These are phyloP conservation scores for Xylariales sp. DNA, from an alignment of 2,329 filamentous ascomycete species.

Conservation along the genomic window DNA sequence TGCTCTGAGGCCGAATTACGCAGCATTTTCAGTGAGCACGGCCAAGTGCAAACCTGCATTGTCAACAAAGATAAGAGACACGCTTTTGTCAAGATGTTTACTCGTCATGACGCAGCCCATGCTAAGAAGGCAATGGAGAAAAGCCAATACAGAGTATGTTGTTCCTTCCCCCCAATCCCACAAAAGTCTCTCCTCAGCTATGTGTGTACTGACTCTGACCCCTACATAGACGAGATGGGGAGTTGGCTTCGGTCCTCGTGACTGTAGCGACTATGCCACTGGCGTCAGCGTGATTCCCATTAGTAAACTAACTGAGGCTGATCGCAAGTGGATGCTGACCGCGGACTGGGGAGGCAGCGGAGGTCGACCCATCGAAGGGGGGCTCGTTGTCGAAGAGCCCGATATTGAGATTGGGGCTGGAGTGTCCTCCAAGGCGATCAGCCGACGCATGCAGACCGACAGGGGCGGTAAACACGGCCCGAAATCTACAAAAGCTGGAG, in stretches of 20 bases:
- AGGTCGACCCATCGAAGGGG: constrained; percentile 71
- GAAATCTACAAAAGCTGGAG: constrained; percentile 49
- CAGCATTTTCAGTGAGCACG: constrained; percentile 73
- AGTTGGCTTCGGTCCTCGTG: constrained; percentile 91
- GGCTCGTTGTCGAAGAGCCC: constrained; percentile 91
- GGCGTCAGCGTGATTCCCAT: constrained; percentile 94
- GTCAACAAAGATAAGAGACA: constrained; percentile 98
- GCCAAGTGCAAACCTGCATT: constrained; percentile 92
- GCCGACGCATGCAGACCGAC: constrained; percentile 65
- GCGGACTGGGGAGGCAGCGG: constrained; percentile 93
- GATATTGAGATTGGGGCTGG: constrained; percentile 98
- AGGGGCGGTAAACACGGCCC: constrained; percentile 61
- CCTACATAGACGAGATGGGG: constrained; percentile 80
- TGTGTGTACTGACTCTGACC: too few species aligned
- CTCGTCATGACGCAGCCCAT: constrained; percentile 73
- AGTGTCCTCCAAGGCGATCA: constrained; percentile 87
- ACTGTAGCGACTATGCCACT: constrained; percentile 93
- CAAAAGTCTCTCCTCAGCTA: constrained; percentile 1
- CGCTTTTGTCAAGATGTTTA: constrained; percentile 98
- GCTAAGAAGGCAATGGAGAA: constrained; percentile 89
- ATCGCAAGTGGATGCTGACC: constrained; percentile 94
- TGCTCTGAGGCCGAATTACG: constrained; percentile 79
- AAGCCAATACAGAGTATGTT: constrained; percentile 65
- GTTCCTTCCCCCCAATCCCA: too few species aligned
- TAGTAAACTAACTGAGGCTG: constrained; percentile 86